Percentiles rank a stretch among this genome's conserved stretches.
phyloP scores from a whole-genome alignment of 1,284 basidiomycete genomes.

The Acaromyces ingoldii region DNA sequence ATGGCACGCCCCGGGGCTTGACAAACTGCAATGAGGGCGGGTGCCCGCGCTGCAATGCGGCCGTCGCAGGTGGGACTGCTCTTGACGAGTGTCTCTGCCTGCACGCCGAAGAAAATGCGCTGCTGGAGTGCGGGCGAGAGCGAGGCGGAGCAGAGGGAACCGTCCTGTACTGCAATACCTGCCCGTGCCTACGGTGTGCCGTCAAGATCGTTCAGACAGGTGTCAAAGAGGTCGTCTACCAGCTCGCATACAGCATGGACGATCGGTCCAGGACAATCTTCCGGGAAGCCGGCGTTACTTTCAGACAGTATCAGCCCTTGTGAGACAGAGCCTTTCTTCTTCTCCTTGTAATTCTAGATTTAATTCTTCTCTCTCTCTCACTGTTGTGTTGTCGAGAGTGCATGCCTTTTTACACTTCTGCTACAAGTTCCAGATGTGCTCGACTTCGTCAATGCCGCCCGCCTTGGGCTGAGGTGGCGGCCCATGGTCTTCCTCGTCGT shows the following conservation, averaged over 20 bases:
- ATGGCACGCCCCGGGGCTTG: constrained; percentile 88
- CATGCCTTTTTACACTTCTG: too few species aligned
- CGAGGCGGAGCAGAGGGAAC: constrained; percentile 62
- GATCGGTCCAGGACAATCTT: constrained; percentile 53
- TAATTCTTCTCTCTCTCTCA: too few species aligned
- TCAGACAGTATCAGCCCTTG: constrained; percentile 34
- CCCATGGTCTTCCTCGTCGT: constrained; percentile 19
- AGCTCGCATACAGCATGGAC: constrained; percentile 71
- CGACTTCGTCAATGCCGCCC: constrained; percentile 35
- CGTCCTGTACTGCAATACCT: constrained; percentile 81
- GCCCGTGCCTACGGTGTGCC: constrained; percentile 90
- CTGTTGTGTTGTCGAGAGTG: too few species aligned
- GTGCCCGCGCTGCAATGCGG: constrained; percentile 43
- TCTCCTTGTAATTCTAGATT: too few species aligned
- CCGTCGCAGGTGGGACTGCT: neutral
- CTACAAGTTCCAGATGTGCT: constrained; percentile 11
- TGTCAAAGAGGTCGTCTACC: constrained; percentile 88
- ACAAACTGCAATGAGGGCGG: constrained; percentile 52
- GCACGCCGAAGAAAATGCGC: constrained; percentile 96
- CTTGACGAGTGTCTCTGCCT: constrained; percentile 62
- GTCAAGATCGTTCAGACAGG: constrained; percentile 97
- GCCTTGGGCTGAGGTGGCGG: constrained; percentile 33
- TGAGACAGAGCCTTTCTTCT: too few species aligned
- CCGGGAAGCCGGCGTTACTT: constrained; percentile 50
- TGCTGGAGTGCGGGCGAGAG: constrained; percentile 73